Evolutionary conservation across 192 early-diverging fungal genomes (phyloP).

Genomic region (Coemansia sp.): DNA sequence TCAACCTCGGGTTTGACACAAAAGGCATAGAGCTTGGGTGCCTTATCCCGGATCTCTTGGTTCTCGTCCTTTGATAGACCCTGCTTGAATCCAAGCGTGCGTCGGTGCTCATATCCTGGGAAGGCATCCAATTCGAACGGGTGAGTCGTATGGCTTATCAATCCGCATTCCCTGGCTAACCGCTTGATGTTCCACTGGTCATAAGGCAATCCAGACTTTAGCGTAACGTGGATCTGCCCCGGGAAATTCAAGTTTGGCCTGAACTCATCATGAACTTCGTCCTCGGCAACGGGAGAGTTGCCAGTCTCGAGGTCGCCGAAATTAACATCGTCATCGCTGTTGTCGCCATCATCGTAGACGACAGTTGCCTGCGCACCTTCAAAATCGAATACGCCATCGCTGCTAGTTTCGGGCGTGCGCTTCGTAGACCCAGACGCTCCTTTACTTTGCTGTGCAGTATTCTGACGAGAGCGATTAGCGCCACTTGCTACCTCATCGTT

Average conservation of each 20-base stretch:
- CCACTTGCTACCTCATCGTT: neutral
- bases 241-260: constrained; percentile 12
- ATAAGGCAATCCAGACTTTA: constrained; percentile 87
- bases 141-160: constrained; percentile 56
- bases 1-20: constrained; percentile 28
- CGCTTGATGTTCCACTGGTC: constrained; percentile 81
- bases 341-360: constrained; percentile 9
- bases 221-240: constrained; percentile 78
- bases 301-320: neutral
- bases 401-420: neutral
- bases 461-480: neutral
- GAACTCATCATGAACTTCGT: constrained; percentile 8
- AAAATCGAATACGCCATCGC: constrained; percentile 26
- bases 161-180: constrained; percentile 69
- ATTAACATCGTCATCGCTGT: constrained; percentile 5
- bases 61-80: constrained; percentile 74
- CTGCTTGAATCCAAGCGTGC: constrained; percentile 93
- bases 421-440: neutral
- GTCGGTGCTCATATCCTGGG: constrained; percentile 88
- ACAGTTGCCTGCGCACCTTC: constrained; percentile 38
- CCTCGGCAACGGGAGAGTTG: constrained; percentile 1
- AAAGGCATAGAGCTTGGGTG: constrained; percentile 73
- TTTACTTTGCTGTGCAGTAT: neutral
- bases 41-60: constrained; percentile 70
- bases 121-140: constrained; percentile 70